Evolutionary conservation across 202 grass and related monocot species (phyloP).

Genomic region (Digitaria exilis): DNA sequence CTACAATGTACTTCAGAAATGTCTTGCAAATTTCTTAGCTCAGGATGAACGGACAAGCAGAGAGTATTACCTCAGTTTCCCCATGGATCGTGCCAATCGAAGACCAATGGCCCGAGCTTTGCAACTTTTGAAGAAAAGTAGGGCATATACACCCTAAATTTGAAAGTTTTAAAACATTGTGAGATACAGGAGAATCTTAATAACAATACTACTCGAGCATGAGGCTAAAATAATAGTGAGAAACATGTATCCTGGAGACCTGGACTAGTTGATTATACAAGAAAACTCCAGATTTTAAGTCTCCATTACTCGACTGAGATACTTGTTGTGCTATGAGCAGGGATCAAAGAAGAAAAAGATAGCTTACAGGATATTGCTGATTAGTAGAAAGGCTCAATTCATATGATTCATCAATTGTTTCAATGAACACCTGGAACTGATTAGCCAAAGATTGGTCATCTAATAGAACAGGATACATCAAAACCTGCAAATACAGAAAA

Average conservation of each 20-base stretch:
- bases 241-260: background rate
- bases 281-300: constrained; percentile 15
- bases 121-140: constrained; percentile 84
- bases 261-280: constrained; percentile 13
- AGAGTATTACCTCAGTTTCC: constrained; percentile 75
- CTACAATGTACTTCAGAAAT: background rate
- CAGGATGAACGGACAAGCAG: constrained; percentile 24
- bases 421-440: constrained; percentile 93
- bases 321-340: constrained; percentile 23
- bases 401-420: constrained; percentile 79
- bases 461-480: constrained; percentile 81
- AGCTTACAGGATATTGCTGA: constrained; percentile 94
- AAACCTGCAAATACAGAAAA: constrained; percentile 59
- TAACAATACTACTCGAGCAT: background rate
- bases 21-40: background rate
- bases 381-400: constrained; percentile 87
- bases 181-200: constrained; percentile 24
- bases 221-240: constrained; percentile 23
- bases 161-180: constrained; percentile 32
- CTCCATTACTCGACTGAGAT: constrained; percentile 30
- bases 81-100: constrained; percentile 89
- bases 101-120: constrained; percentile 89
- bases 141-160: constrained; percentile 83
- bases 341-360: constrained; percentile 1
- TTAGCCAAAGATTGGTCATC: constrained; percentile 78